Conservation (phyloP, 768 basidiomycete genomes). For the Auricularia cornea region DNA sequence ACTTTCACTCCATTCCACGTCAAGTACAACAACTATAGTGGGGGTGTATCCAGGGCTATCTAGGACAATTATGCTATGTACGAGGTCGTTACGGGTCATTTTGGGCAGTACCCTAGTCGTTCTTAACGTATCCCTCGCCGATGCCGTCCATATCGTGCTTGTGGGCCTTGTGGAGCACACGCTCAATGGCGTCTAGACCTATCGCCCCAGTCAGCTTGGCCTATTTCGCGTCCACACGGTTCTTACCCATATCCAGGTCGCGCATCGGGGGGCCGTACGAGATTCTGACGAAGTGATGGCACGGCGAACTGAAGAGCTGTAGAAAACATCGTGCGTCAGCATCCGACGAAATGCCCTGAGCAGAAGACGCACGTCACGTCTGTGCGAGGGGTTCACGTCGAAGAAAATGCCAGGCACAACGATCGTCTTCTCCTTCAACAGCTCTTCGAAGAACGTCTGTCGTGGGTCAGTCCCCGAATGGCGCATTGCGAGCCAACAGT, state of each 20-base stretch:
- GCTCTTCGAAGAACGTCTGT: conserved; percentile 88
- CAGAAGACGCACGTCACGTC: conserved; percentile 45
- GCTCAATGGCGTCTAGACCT: conserved; percentile 81
- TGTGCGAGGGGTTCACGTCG: conserved; percentile 39
- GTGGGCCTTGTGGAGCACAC: conserved; percentile 51
- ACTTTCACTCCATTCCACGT: too few relatives aligned
- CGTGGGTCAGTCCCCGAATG: neutral
- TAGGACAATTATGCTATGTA: neutral
- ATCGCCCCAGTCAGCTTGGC: too few relatives aligned
- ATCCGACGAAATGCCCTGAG: neutral
- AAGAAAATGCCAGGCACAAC: conserved; percentile 68
- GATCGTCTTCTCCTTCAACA: conserved; percentile 84
- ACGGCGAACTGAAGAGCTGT: conserved; percentile 72
- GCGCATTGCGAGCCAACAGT: neutral
- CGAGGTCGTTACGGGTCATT: neutral
- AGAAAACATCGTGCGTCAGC: neutral
- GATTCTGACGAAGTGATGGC: conserved; percentile 82
- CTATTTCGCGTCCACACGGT: too few relatives aligned
- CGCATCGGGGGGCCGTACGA: conserved; percentile 79
- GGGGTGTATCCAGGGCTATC: neutral
- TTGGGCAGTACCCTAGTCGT: neutral
- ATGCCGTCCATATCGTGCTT: neutral
- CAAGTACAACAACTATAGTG: neutral
- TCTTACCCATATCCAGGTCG: conserved; percentile 72
- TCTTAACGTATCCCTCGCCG: neutral